Evolutionary conservation across 1,284 basidiomycete species (phyloP).

Genomic region (Rhizoctonia solani): DNA sequence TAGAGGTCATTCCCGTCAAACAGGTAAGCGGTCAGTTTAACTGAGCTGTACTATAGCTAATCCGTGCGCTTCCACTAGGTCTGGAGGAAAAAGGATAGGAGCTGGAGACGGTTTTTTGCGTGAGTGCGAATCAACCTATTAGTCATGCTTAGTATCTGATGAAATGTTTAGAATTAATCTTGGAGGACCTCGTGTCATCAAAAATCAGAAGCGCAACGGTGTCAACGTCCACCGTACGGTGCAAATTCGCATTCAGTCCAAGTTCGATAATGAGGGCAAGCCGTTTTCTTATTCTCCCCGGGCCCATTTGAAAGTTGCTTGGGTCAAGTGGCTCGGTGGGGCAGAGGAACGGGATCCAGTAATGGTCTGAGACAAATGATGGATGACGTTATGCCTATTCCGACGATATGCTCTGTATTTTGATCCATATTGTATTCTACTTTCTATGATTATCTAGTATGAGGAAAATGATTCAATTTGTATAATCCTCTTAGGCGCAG

Average conservation of each 20-base stretch:
- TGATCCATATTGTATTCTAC: too few relatives aligned
- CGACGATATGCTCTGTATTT: too few relatives aligned
- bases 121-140: not conserved
- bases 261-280: conserved; percentile 3
- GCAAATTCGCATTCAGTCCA: not conserved
- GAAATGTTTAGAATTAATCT: conserved; percentile 14
- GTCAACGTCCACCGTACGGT: conserved; percentile 29
- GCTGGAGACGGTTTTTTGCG: conserved; percentile 24
- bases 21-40: conserved; percentile 29
- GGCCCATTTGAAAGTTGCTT: conserved; percentile 1
- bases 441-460: too few relatives aligned
- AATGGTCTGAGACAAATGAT: too few relatives aligned
- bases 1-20: conserved; percentile 35
- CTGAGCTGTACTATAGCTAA: not conserved
- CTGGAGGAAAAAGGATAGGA: conserved; percentile 21
- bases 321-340: conserved; percentile 23
- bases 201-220: conserved; percentile 26
- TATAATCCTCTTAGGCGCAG: too few relatives aligned
- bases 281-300: conserved; percentile 4
- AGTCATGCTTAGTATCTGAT: too few relatives aligned
- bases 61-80: not conserved
- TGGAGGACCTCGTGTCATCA: conserved; percentile 22
- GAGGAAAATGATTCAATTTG: too few relatives aligned
- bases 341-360: too few relatives aligned
- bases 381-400: too few relatives aligned